Base-by-base conservation (phyloP, 2,329 filamentous ascomycete genomes). In the Aspergillus felis region DNA sequence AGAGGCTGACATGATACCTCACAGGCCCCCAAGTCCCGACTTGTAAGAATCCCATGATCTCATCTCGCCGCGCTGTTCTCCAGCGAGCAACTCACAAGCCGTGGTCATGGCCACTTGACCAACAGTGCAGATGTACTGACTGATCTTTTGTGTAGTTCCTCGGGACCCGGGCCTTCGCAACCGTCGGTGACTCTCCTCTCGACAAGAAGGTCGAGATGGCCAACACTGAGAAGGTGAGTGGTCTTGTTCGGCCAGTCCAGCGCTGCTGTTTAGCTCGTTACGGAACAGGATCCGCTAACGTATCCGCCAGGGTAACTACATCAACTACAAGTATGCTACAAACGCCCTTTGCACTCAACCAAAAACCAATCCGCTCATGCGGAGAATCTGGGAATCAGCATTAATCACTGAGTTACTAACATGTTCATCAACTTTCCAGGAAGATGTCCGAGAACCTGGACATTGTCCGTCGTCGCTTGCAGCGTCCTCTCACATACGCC, bases 371-470 rank as follows among this genome's bases (percentile, higher is more conserved):
- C 25, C 29, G n/a, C 22, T 17, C 35, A 20, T 12, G 17, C 29
- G 29, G 17, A 14, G 8, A n/a, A 12, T 22, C 10, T 47, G 4
- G 20, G 1, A 38, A 38, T n/a, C 32, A 47, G 2, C 24, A 24
- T 50, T 12, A 42, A 57, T 54, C 47, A 51, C 48, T 41, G 38
- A 55, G 46, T 12, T 32, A 53, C 65, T 73, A 66, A 73, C 61
- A 59, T 63, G 47, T 20, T 42, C 60, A 46, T 53, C 51, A 62
- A 52, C 48, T 57, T 57, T 62, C 51, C 78, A 92, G 91, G 86
- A 97, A 97, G 86, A 97, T 97, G 92, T 92, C 90, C 70, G 92
- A 97, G 83, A 97, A 96, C 85, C 86, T 99, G 60, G 82, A 87
- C 71, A 87, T 99, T 77, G 94, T 99, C 68, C 90, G 94, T 73